These are phyloP conservation scores for Botrytis byssoidea DNA, from an alignment of 2,329 filamentous ascomycete species.

Conservation along the genomic window DNA sequence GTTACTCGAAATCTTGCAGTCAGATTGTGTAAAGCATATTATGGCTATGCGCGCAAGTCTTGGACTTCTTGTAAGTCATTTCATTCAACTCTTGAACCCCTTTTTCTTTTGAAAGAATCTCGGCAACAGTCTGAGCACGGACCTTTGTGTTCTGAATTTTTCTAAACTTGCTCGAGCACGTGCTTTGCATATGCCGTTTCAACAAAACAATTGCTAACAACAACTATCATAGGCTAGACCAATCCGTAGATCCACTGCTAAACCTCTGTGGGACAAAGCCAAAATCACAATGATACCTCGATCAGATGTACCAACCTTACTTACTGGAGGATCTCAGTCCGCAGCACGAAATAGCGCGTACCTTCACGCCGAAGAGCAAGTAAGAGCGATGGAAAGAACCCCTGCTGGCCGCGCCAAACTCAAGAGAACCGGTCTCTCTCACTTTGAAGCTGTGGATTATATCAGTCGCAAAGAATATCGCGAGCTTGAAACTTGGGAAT, in stretches of 20 bases:
- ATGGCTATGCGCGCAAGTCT: conserved; percentile 23
- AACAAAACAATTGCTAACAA: neutral
- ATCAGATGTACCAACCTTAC: conserved; percentile 24
- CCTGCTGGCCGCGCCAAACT: neutral
- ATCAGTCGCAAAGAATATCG: conserved; percentile 7
- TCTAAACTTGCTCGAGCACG: neutral
- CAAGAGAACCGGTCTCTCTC: neutral
- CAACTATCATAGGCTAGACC: neutral
- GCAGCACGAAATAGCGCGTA: neutral
- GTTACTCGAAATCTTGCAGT: conserved; percentile 28
- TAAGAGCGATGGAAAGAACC: neutral
- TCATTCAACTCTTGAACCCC: neutral
- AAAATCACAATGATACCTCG: conserved; percentile 27
- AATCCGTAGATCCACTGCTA: conserved; percentile 20
- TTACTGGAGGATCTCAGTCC: neutral
- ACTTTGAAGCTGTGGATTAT: conserved; percentile 8
- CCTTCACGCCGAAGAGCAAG: neutral
- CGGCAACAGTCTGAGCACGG: neutral
- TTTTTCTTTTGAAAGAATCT: neutral
- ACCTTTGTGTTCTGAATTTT: neutral
- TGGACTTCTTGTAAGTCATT: conserved; percentile 7
- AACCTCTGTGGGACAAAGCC: conserved; percentile 24
- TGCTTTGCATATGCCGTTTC: neutral
- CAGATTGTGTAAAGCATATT: conserved; percentile 29
- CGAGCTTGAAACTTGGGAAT: conserved; percentile 32